Conservation (phyloP, 176 grass and related monocot species). For the Paspalum notatum region DNA sequence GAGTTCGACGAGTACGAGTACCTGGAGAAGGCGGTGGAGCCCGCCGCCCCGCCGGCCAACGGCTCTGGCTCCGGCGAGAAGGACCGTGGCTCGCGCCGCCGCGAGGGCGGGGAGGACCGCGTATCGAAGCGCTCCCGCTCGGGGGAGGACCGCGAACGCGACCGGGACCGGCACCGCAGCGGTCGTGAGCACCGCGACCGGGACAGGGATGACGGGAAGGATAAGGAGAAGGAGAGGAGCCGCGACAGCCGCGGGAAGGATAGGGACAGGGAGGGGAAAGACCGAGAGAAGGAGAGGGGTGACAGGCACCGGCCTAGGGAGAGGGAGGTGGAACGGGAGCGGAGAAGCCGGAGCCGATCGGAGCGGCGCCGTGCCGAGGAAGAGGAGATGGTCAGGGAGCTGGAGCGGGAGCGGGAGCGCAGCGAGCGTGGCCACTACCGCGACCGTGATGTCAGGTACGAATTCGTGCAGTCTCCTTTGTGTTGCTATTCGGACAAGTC, state of each 20-base stretch:
- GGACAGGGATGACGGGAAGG: constrained; percentile 63
- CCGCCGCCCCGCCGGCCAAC: constrained; percentile 48
- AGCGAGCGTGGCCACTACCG: constrained; percentile 55
- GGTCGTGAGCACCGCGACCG: constrained; percentile 59
- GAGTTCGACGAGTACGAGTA: constrained; percentile 99
- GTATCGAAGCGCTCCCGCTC: constrained; percentile 69
- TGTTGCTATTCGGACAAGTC: neutral
- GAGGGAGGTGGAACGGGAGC: constrained; percentile 54
- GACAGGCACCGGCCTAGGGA: constrained; percentile 42
- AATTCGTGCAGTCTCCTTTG: constrained; percentile 24
- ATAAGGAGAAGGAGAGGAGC: constrained; percentile 51
- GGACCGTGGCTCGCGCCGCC: constrained; percentile 66
- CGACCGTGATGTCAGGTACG: constrained; percentile 77
- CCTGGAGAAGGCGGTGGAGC: constrained; percentile 88
- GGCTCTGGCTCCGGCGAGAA: constrained; percentile 59
- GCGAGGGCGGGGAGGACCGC: constrained; percentile 54
- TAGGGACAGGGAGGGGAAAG: constrained; percentile 40
- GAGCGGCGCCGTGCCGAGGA: constrained; percentile 68
- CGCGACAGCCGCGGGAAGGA: constrained; percentile 51
- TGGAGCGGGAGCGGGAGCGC: constrained; percentile 49
- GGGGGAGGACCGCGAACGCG: constrained; percentile 54
- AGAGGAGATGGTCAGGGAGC: constrained; percentile 63
- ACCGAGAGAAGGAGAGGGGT: constrained; percentile 30
- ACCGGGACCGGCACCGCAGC: constrained; percentile 50
- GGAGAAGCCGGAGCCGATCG: constrained; percentile 67